Conservation (phyloP, 345 rosid species). For the Streptanthus diversifolius region DNA sequence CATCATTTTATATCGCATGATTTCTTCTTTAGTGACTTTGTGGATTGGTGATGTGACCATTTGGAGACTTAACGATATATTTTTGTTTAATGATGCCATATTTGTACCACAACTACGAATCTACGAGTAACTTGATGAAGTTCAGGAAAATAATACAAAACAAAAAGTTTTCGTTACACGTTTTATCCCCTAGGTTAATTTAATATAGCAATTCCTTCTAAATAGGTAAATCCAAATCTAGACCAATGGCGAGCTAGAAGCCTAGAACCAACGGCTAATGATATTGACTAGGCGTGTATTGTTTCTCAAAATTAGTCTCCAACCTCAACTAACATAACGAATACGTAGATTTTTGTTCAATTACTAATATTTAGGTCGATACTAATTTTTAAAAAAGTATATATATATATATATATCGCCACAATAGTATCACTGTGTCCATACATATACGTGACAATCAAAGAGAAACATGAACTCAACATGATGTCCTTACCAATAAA, state of each 20-base stretch:
- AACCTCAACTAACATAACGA: neutral
- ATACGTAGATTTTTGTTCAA: neutral
- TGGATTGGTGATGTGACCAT: too few species aligned
- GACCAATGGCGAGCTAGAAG: neutral
- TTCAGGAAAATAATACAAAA: too few species aligned
- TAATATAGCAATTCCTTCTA: neutral
- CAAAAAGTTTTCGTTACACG: neutral
- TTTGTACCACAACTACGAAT: too few species aligned
- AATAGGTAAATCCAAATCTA: neutral
- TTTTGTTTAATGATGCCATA: too few species aligned
- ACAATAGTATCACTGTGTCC: constrained; percentile 2
- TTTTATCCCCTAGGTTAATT: neutral
- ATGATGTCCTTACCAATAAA: constrained; percentile 18
- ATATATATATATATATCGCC: too few species aligned
- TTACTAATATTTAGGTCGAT: neutral
- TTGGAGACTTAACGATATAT: too few species aligned
- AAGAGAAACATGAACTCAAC: constrained; percentile 25
- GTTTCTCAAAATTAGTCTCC: neutral
- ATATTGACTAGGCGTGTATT: neutral
- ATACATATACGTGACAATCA: constrained; percentile 11
- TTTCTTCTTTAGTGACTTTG: too few species aligned
- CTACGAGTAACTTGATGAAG: neutral
- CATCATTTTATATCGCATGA: too few species aligned
- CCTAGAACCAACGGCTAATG: neutral
- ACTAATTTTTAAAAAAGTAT: neutral